Conservation (phyloP, 257 asterid species). For the Sherardia arvensis region DNA sequence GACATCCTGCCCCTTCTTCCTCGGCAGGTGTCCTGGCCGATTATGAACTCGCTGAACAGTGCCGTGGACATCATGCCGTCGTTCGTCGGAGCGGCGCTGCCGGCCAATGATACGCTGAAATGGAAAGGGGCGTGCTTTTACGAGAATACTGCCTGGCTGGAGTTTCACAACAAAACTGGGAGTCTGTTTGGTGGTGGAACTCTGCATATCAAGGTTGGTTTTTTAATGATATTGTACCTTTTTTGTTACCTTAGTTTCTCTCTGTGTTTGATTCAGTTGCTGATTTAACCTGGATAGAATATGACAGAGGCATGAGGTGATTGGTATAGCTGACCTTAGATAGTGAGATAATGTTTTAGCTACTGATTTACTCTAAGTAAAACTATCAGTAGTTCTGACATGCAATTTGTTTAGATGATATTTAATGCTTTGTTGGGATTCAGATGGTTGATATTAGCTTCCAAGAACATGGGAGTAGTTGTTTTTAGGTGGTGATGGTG, state of each 20-base stretch:
- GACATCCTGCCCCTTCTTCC: constrained; percentile 73
- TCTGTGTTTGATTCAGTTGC: background rate
- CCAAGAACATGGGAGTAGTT: background rate
- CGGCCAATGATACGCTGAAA: constrained; percentile 25
- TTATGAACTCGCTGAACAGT: constrained; percentile 37
- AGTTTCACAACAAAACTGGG: constrained; percentile 53
- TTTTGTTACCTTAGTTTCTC: too few relatives aligned
- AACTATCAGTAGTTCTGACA: background rate
- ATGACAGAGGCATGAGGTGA: background rate
- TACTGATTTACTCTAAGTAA: too few relatives aligned
- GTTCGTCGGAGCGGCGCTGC: constrained; percentile 60
- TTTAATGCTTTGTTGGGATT: background rate
- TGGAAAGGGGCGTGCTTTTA: constrained; percentile 88
- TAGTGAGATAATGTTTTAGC: background rate
- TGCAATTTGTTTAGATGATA: background rate
- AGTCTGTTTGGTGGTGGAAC: constrained; percentile 78
- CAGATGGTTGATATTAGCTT: background rate
- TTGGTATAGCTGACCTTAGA: background rate
- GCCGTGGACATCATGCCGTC: constrained; percentile 79
- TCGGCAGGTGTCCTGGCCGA: constrained; percentile 60
- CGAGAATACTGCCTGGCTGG: constrained; percentile 69
- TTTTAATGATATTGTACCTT: background rate
- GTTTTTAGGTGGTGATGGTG: background rate
- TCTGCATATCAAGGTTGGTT: constrained; percentile 63
- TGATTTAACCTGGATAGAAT: background rate